A percentile compares a stretch with the other conserved stretches of the same genome.
These are phyloP conservation scores for Coleophoma eucalyptorum DNA, from an alignment of 2,329 filamentous ascomycete genomes.

Conservation along the genomic window DNA sequence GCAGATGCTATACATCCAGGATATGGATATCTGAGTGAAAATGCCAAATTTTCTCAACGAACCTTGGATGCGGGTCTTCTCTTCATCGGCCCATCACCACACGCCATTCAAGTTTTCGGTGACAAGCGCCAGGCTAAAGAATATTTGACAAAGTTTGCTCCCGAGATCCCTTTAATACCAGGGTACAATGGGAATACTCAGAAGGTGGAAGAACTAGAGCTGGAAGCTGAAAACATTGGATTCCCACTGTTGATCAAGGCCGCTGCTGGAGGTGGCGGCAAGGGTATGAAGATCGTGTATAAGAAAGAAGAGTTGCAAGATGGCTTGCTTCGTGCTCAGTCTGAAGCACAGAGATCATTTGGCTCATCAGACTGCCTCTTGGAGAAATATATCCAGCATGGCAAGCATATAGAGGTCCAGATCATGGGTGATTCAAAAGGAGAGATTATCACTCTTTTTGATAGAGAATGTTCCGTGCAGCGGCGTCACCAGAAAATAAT, in stretches of 20 bases:
- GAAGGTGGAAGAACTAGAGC: no score
- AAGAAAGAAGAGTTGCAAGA: constrained; percentile 24
- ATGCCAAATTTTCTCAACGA: constrained; percentile 53
- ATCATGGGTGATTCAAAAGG: constrained; percentile 42
- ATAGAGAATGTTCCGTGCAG: constrained; percentile 48
- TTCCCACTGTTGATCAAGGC: no score
- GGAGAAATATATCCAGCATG: constrained; percentile 37
- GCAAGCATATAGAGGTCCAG: constrained; percentile 46
- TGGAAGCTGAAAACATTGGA: no score
- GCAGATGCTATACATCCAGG: constrained; percentile 63
- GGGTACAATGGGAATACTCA: no score
- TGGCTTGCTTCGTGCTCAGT: constrained; percentile 31
- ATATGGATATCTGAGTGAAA: constrained; percentile 64
- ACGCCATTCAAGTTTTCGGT: constrained; percentile 33
- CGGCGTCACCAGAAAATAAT: constrained; percentile 48
- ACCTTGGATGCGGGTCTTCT: constrained; percentile 49
- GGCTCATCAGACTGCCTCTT: constrained; percentile 49
- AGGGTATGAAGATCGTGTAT: no score
- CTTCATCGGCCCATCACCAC: constrained; percentile 54
- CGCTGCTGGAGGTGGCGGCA: no score
- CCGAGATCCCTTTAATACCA: no score
- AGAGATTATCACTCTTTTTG: constrained; percentile 34
- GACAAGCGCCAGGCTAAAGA: no score
- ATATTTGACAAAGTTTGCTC: no score
- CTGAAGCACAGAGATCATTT: constrained; percentile 36